These are phyloP conservation scores for Amphichorda felina DNA, from an alignment of 2,329 filamentous ascomycete species.

Conservation along the genomic window DNA sequence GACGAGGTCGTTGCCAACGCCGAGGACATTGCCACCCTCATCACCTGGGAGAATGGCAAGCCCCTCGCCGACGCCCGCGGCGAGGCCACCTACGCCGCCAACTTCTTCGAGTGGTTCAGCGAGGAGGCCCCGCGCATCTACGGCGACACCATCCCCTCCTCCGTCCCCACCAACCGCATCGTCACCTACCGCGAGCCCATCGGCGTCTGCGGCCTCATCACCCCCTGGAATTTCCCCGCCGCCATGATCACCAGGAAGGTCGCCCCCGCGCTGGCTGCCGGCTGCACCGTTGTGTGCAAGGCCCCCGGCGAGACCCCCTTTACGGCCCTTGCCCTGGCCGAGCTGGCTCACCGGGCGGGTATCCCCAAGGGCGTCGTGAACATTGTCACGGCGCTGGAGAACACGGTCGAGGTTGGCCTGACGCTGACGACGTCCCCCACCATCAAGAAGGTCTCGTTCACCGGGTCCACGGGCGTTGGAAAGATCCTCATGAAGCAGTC, in stretches of 20 bases:
- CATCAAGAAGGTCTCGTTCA: conserved; percentile 88
- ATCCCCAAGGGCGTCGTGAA: conserved; percentile 88
- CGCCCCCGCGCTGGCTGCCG: conserved; percentile 73
- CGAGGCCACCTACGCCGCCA: conserved; percentile 61
- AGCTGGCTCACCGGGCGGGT: conserved; percentile 76
- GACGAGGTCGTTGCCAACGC: conserved; percentile 67
- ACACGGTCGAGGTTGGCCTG: conserved; percentile 70
- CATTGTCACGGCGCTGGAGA: conserved; percentile 66
- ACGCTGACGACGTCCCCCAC: conserved; percentile 59
- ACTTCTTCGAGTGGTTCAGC: conserved; percentile 72
- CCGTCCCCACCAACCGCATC: conserved; percentile 59
- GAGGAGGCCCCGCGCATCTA: conserved; percentile 66
- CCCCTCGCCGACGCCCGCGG: conserved; percentile 63
- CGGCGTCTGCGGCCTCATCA: conserved; percentile 72
- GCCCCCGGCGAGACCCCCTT: conserved; percentile 87
- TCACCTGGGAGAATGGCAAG: conserved; percentile 88
- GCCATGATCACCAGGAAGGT: conserved; percentile 65
- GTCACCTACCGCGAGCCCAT: conserved; percentile 74
- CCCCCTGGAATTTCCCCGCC: conserved; percentile 81
- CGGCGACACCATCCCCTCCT: conserved; percentile 63
- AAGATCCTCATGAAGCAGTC: conserved; percentile 83
- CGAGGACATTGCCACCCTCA: conserved; percentile 70
- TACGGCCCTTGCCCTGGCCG: conserved; percentile 76
- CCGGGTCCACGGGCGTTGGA: conserved; percentile 61
- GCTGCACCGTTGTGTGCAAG: conserved; percentile 89